These are phyloP conservation scores for Hypoxylon crocopeplum DNA, from an alignment of 495 filamentous ascomycete genomes.

Conservation along the genomic window DNA sequence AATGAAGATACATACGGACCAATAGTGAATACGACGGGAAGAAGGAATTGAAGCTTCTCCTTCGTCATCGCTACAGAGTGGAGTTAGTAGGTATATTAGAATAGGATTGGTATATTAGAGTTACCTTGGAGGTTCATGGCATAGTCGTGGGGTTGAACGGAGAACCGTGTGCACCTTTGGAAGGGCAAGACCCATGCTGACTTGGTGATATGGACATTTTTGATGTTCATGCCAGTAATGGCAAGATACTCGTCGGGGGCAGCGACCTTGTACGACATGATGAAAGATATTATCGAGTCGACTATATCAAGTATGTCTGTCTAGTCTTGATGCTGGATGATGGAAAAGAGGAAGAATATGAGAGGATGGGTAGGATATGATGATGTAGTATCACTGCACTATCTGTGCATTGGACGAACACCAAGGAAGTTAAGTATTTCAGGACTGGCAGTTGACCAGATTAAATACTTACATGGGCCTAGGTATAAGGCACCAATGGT, in stretches of 20 bases:
- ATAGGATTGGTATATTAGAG: not conserved
- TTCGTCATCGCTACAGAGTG: slow-evolving; percentile 70
- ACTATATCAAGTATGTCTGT: too few species aligned
- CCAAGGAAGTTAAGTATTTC: too few species aligned
- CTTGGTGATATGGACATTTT: slow-evolving; percentile 74
- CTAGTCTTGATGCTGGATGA: too few species aligned
- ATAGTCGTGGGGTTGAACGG: slow-evolving; percentile 78
- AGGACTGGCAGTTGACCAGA: not conserved
- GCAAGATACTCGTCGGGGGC: slow-evolving; percentile 72
- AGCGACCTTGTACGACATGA: slow-evolving; percentile 54
- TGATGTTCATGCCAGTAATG: slow-evolving; percentile 78
- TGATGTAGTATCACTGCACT: too few species aligned
- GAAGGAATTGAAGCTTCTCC: slow-evolving; percentile 79
- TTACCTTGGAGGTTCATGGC: slow-evolving; percentile 68
- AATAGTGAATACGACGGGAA: slow-evolving; percentile 86
- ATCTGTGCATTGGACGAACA: too few species aligned
- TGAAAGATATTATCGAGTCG: too few species aligned
- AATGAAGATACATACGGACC: slow-evolving; percentile 59
- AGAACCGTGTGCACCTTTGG: slow-evolving; percentile 63
- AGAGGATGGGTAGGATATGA: not conserved
- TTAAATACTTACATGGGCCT: too few species aligned
- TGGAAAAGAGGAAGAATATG: not conserved
- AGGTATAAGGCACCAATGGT: not conserved
- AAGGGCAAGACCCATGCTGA: slow-evolving; percentile 72
- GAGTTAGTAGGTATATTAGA: not conserved